Evolutionary conservation across 139 green algal species (phyloP).

Genomic region (Spirogloea muscicola): DNA sequence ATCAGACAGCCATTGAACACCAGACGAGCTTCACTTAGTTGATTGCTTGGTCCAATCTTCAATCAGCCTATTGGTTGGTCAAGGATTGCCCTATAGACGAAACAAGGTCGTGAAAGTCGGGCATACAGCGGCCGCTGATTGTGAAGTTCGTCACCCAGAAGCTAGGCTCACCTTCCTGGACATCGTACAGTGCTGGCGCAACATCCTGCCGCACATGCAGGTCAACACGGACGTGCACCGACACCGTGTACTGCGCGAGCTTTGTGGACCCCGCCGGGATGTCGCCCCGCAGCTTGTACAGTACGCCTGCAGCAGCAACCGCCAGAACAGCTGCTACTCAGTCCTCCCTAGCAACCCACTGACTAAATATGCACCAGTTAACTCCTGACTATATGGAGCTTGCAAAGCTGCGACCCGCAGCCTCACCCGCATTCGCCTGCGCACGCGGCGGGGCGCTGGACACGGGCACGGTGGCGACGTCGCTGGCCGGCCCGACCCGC

Average conservation of each 20-base stretch:
- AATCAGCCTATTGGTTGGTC: not conserved
- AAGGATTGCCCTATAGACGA: slow-evolving; percentile 1
- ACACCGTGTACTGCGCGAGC: slow-evolving; percentile 40
- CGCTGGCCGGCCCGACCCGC: not conserved
- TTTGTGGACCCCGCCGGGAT: slow-evolving; percentile 46
- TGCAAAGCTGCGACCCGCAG: not conserved
- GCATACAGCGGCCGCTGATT: not conserved
- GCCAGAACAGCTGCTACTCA: not conserved
- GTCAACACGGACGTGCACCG: slow-evolving; percentile 34
- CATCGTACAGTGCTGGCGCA: slow-evolving; percentile 9
- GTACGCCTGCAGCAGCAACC: no score
- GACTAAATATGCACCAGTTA: not conserved
- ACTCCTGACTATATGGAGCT: not conserved
- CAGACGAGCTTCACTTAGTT: not conserved
- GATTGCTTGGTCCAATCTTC: not conserved
- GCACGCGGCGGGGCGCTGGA: slow-evolving; percentile 9
- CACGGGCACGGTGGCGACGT: not conserved
- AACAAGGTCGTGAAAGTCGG: not conserved
- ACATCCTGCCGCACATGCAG: slow-evolving; percentile 9
- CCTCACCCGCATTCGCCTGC: not conserved
- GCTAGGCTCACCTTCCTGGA: slow-evolving; percentile 20
- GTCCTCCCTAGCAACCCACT: not conserved
- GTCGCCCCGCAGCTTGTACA: slow-evolving; percentile 44
- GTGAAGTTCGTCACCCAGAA: not conserved
- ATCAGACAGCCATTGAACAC: not conserved